Conservation (phyloP, 2,329 filamentous ascomycete genomes). For the Aspergillus sp. region DNA sequence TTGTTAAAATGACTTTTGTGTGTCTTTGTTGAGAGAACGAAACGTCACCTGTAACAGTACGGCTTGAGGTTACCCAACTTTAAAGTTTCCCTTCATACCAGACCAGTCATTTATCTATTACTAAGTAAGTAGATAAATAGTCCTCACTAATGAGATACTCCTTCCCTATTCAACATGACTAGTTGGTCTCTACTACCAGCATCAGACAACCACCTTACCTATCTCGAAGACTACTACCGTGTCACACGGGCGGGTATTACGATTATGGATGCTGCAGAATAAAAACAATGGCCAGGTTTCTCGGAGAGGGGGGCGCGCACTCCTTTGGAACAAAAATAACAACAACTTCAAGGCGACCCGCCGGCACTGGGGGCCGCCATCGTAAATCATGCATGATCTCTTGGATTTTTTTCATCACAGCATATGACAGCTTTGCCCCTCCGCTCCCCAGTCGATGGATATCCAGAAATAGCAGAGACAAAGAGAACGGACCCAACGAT, state of each 20-base stretch:
- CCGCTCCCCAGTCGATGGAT: background rate
- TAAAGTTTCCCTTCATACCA: background rate
- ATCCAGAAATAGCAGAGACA: conserved; percentile 6
- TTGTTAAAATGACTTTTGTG: too few species aligned
- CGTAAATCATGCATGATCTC: background rate
- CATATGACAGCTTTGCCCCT: conserved; percentile 10
- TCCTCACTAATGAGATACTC: too few species aligned
- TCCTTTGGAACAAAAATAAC: conserved; percentile 5
- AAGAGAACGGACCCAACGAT: background rate
- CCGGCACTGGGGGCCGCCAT: background rate
- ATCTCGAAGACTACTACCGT: background rate
- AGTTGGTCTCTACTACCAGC: background rate
- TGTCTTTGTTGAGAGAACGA: too few species aligned
- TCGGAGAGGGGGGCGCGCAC: background rate
- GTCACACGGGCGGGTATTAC: background rate
- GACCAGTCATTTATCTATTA: background rate
- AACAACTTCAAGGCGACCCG: background rate
- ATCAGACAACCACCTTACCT: background rate
- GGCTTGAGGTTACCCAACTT: background rate
- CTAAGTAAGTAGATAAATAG: too few species aligned
- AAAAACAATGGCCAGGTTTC: conserved; percentile 3
- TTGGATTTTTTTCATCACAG: background rate
- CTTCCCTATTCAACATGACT: background rate
- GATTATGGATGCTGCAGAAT: background rate
- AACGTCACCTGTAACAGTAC: too few species aligned